Base-by-base conservation (phyloP, 352 stramenopile genomes). In the Phytophthora ramorum region DNA sequence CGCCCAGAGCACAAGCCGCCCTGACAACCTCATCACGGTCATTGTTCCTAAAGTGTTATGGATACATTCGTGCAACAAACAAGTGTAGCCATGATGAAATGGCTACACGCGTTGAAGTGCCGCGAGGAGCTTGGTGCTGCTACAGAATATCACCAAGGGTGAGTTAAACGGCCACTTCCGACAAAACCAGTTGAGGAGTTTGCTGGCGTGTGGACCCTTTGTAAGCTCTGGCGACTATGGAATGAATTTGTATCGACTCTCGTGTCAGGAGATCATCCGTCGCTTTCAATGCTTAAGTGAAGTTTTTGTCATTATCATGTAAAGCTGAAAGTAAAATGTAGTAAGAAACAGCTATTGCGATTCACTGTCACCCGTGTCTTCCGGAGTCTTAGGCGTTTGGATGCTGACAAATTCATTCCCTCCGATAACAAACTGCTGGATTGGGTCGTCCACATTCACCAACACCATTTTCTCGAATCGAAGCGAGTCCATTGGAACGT, bases 401-500 rank as follows among this genome's bases (percentile, higher is more conserved):
- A 38, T 14, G 34, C 9, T 37, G 4, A 37, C 12, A 37, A 37
- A 37, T 37, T 37, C 32, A 13, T 37, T 13, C 32, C 35, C 46
- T 24, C 17, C 16, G 14, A 65, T 28, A 20, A 56, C 48, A 26
- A 65, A 65, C 13, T 44, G 57, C 7, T 51, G 57, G 14, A 3
- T 28, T 4, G 17, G 26, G 30, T 65, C 28, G 30, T 16, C 24
- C 20, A 35, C 12, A 14, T 50, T 35, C 19, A 40, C 26, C 13
- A 66, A 20, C 1, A 66, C 58, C 19, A 66, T 28, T 12, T 45
- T 66, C 7, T 41, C 48, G 17, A 66, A 17, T 4, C 40, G n/a
- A 19, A 66, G 48, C n/a, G 38, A 40, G 34, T 54, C 49, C 20
- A 66, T 28, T 14, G 28, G 47, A 30, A 40, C 40, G 4, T 48